Conservation (phyloP, 169 alveolate species). For the Babesia caballi region DNA sequence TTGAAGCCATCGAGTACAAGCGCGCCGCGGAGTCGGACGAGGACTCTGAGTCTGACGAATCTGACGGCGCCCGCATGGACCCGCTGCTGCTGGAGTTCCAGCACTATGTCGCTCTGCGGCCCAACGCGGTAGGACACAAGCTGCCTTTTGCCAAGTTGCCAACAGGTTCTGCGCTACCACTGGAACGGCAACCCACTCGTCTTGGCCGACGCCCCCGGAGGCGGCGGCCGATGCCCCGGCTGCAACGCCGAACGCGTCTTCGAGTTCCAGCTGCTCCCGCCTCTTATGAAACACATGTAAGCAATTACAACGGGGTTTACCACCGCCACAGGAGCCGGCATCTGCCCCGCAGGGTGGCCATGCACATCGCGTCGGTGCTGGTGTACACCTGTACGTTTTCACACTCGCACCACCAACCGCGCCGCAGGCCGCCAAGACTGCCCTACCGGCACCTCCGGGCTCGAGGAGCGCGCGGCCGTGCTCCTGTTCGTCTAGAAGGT, state of each 20-base stretch:
- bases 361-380: conserved; percentile 40
- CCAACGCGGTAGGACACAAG: conserved; percentile 35
- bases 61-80: conserved; percentile 14
- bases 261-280: conserved; percentile 58
- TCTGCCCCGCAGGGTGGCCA: conserved; percentile 1
- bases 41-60: neutral
- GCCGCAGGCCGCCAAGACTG: conserved; percentile 21
- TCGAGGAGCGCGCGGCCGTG: conserved; percentile 16
- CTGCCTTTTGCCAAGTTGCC: too few relatives aligned
- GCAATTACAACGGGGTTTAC: neutral
- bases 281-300: conserved; percentile 23
- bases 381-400: conserved; percentile 46
- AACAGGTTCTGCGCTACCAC: conserved; percentile 26
- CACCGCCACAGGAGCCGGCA: neutral
- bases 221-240: neutral
- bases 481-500: conserved; percentile 73
- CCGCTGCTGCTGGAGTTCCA: conserved; percentile 34
- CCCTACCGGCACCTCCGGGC: neutral
- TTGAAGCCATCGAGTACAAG: neutral
- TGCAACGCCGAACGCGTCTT: conserved; percentile 21
- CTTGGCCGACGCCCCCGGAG: neutral
- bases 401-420: too few relatives aligned
- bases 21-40: neutral
- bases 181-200: conserved; percentile 32
- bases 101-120: conserved; percentile 18